Conservation (phyloP, 768 basidiomycete species). For the Kwoniella newhampshirensis region DNA sequence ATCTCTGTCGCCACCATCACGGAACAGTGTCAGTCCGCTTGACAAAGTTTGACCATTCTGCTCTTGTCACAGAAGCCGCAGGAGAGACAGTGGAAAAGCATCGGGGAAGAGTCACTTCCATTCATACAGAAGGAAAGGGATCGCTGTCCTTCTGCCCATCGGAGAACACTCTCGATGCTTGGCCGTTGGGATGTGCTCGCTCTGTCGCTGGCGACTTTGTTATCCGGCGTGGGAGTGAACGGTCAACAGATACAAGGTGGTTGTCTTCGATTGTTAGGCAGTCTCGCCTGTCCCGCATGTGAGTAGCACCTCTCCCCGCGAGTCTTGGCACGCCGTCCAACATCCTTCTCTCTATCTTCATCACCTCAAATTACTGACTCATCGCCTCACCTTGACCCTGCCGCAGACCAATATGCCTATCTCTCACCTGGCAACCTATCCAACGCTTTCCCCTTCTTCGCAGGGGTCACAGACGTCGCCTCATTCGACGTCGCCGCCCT, state of each 20-base stretch:
- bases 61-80: too few relatives aligned
- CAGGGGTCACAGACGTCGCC: constrained; percentile 34
- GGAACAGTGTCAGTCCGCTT: too few relatives aligned
- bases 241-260: constrained; percentile 25
- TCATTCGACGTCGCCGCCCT: constrained; percentile 48
- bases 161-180: too few relatives aligned
- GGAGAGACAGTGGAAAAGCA: too few relatives aligned
- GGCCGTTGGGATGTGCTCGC: too few relatives aligned
- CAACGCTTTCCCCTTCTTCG: constrained; percentile 50
- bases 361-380: too few relatives aligned
- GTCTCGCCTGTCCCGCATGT: constrained; percentile 47
- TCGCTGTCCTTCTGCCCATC: too few relatives aligned
- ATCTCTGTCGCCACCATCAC: too few relatives aligned
- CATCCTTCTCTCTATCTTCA: not conserved
- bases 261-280: constrained; percentile 40
- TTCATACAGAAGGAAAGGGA: too few relatives aligned
- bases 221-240: not conserved
- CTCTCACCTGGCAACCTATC: constrained; percentile 45
- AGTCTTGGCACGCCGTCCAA: not conserved
- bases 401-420: constrained; percentile 35
- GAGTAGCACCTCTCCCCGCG: constrained; percentile 11
- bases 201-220: too few relatives aligned
- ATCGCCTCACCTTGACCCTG: not conserved
- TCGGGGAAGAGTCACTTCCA: too few relatives aligned
- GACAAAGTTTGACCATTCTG: too few relatives aligned